These are phyloP conservation scores for Schizochytrium sp. DNA, from an alignment of 108 stramenopile genomes.

Conservation along the genomic window DNA sequence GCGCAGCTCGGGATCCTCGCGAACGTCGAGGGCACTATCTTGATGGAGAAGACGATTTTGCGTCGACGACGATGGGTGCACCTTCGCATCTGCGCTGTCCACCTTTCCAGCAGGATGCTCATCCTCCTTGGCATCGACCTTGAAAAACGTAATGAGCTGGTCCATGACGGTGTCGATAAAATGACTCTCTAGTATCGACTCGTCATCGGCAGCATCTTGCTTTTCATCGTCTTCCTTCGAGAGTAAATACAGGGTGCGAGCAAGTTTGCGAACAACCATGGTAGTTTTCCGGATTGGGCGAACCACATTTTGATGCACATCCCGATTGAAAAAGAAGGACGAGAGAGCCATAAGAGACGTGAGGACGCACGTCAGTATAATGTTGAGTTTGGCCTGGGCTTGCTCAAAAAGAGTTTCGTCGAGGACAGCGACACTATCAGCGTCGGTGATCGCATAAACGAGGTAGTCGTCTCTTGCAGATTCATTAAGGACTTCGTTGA, in stretches of 20 bases:
- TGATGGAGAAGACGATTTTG: background rate
- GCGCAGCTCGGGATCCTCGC: background rate
- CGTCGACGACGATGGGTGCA: background rate
- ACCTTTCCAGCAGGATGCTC: background rate
- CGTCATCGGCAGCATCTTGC: background rate
- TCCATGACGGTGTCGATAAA: background rate
- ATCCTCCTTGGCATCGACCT: background rate
- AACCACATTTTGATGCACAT: background rate
- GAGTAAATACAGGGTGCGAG: background rate
- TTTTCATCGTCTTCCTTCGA: background rate
- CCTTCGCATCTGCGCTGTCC: background rate
- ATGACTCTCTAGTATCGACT: background rate
- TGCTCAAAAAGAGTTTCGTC: background rate
- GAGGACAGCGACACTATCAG: background rate
- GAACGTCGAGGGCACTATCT: background rate
- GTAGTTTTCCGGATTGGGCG: background rate
- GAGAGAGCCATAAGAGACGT: background rate
- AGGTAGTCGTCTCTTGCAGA: no score
- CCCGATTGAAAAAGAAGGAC: slow-evolving; percentile 11
- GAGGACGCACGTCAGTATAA: background rate
- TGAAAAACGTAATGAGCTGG: background rate
- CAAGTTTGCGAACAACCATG: background rate
- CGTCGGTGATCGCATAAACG: background rate
- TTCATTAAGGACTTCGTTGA: no score
- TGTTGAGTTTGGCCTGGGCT: background rate